Base-by-base conservation (phyloP, 768 basidiomycete species). In the Russula sp. region DNA sequence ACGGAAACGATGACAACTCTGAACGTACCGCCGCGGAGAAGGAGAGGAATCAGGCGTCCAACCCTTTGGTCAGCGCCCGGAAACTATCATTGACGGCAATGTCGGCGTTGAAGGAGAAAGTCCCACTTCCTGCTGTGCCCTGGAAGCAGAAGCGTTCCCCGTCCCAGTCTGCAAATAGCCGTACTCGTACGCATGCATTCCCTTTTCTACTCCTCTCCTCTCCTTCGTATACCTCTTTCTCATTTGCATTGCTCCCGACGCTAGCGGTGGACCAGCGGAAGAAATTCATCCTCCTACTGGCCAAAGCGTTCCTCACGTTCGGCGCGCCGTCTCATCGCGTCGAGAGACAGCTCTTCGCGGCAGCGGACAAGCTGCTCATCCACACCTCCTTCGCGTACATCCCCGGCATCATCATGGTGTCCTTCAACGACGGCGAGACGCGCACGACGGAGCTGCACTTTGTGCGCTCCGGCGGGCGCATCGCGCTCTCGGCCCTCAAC, bases 281-380 rank as follows among this genome's bases (percentile, higher is more conserved):
- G 64, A 84, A 87, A 58, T 97, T 97, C 76, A 80, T 97, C 55
- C 77, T 95, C 68, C 87, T 87, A 71, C 82, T 97, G 31, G 91
- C 92, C 2, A 89, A 91, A 71, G 90, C 91, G 11, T 80, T 98
- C 62, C 83, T 98, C 72, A 81, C 86, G n/a, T 95, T 91, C 72
- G 94, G 94, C 20, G 90, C 94, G n/a, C 94, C 94, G 1, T 93
- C 92, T 22, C 95, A 97, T 73, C 82, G 95, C 20, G 88, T 95
- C 66, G 93, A 96, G 75, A 86, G 91, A 1, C 94, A 95, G 72
- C 82, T 98, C 45, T 79, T 80, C 62, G 84, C 89, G 4, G 92
- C 91, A 2, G 87, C 93, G 6, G 76, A 81, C 11, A 87, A 91
- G 61, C 82, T 97, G 16, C 84, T 88, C 37, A 81, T 91, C 65